Base-by-base conservation (phyloP, 129 eudicot genomes). In the Lactuca sativa region DNA sequence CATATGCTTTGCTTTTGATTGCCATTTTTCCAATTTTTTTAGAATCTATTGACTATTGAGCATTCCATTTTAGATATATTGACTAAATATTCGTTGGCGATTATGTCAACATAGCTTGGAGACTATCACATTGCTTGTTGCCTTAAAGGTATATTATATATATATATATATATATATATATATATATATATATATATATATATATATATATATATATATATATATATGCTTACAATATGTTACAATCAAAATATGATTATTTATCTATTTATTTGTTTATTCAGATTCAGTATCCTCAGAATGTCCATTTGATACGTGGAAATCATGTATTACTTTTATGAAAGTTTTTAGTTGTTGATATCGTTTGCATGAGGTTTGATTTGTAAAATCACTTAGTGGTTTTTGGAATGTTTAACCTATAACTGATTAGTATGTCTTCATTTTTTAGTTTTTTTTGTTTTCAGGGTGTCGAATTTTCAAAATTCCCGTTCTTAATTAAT, bases 71-170 rank as follows among this genome's bases (percentile, higher is more conserved):
- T 90, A 93, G 98, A 60, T 93, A 89, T 74, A 89, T 89, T 52
- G 98, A 93, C 82, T 93, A 93, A 69, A 71, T 93, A 48, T 93
- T 93, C 64, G 90, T 93, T 75, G 98, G 98, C 4, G 98, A 93
- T 76, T 93, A 93, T 74, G 98, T 70, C 98, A 93, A 62, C 98
- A 93, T 81, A 93, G 96, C 86, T 93, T 93, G 86, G 98, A 93
- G 75, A 93, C 96, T 4, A 93, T 93, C 69, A 85, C 90, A 34
- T 81, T 93, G 73, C 96, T 93, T 54, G 92, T 93, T 55, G 96
- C 98, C n/a, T 78, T 93, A 14, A 93, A 93, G 96, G 98, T 80
- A 81, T 78, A 75, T 79, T 25, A 25, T 25, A 25, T 25, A 21
- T 21, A 25, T 25, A 25, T 25, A 25, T 25, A 25, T 25, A 25